Conservation (phyloP, 306 rosid genomes). For the Trifolium dubium region DNA sequence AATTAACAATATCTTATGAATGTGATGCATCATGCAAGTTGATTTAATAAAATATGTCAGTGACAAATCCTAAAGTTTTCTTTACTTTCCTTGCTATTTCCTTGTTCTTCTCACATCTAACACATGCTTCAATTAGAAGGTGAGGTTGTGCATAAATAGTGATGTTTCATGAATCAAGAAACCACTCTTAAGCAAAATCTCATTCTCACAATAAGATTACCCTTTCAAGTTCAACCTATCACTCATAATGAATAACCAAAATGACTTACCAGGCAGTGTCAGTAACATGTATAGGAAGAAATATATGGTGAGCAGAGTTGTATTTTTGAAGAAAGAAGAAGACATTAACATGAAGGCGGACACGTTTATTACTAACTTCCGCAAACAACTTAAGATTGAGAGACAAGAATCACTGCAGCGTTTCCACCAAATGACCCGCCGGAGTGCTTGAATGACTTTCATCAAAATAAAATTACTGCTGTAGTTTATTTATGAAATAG, state of each 20-base stretch:
- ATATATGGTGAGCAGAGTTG: constrained; percentile 18
- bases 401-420: constrained; percentile 55
- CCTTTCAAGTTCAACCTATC: not conserved
- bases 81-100: constrained; percentile 37
- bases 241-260: constrained; percentile 53
- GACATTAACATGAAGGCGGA: constrained; percentile 62
- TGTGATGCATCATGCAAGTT: constrained; percentile 4
- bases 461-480: not conserved
- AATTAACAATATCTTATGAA: not conserved
- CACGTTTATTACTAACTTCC: constrained; percentile 66
- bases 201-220: not conserved
- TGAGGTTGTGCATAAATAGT: constrained; percentile 37
- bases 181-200: constrained; percentile 20
- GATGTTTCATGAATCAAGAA: constrained; percentile 4
- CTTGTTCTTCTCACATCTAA: constrained; percentile 32
- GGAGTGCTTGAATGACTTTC: constrained; percentile 46
- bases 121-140: constrained; percentile 43
- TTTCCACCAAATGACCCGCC: constrained; percentile 48
- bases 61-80: not conserved
- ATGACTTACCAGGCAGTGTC: constrained; percentile 37
- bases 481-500: not conserved
- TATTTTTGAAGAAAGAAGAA: constrained; percentile 34
- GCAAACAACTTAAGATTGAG: constrained; percentile 60
- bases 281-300: constrained; percentile 32
- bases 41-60: constrained; percentile 1